Evolutionary conservation across 1,284 basidiomycete species (phyloP), one percentile per base, ranked within the genome.

Genomic region (Macrocystidia cucumis): DNA sequence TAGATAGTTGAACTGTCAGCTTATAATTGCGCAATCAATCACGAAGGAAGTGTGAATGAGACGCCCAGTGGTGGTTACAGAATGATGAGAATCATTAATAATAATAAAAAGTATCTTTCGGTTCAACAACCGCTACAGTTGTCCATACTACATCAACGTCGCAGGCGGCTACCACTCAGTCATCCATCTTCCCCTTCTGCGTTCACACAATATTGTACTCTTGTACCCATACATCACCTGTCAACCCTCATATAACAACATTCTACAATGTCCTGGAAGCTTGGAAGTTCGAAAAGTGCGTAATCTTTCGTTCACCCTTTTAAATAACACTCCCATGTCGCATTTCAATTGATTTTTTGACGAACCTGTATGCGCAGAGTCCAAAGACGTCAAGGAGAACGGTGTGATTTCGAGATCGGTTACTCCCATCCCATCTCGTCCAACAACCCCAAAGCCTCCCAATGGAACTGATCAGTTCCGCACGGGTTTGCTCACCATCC

Each of bases 401-500:
- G 77, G 75, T 7, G 61, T 72, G 47, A 56, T 69, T 51, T 85
- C 82, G 21, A 69, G 81, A 62, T 84, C 83, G 34, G 72, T 73
- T 34, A 86, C 83, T 18, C 82, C 82, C 37, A 76, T 84, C 42
- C 77, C 75, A 9, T 83, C 79, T 8, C 69, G 82, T 22, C 74
- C 79, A 13, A 72, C 72, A 6, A 86, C 84, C 0, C 83, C 84
- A 11, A 78, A 71, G 48, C 73, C 81, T 2, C 63, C 67, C 44
- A 51, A 69, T 55, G 68, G 63, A 40, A 43, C 70, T 29, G 70
- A 74, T 44, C 72, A 76, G 56, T 80, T 86, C 50, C 74, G 85
- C 48, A 82, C 77, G 31, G 89, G 88, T 38, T 78, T 89, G 65
- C 76, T 91, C 47, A 84, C 85, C 41, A 87, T 91, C 56, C 78